phyloP scores from a whole-genome alignment of 164 flowering plant species.

The Berberis thunbergii region DNA sequence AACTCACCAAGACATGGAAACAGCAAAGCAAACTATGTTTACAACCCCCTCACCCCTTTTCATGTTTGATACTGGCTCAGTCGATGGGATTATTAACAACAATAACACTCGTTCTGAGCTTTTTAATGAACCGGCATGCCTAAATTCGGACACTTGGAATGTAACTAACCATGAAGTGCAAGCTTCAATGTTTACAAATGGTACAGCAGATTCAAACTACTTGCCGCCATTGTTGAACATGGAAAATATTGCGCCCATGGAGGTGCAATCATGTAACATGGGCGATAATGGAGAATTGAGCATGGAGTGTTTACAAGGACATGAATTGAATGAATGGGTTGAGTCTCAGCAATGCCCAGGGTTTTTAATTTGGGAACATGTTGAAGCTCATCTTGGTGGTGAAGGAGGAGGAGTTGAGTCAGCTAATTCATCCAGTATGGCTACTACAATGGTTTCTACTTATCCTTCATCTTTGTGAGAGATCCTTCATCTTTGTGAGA shows the following conservation, averaged over 20 bases:
- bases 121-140: conserved; percentile 17
- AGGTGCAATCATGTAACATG: conserved; percentile 30
- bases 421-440: conserved; percentile 41
- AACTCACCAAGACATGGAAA: conserved; percentile 27
- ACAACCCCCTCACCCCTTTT: conserved; percentile 39
- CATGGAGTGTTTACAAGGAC: conserved; percentile 41
- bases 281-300: conserved; percentile 29
- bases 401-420: conserved; percentile 19
- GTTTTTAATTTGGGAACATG: conserved; percentile 65
- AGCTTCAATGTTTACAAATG: conserved; percentile 5
- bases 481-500: conserved; percentile 27
- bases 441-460: conserved; percentile 31
- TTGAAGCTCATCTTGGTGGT: conserved; percentile 37
- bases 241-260: conserved; percentile 35
- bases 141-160: conserved; percentile 34
- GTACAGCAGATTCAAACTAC: conserved; percentile 18
- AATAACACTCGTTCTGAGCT: conserved; percentile 16
- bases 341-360: conserved; percentile 46
- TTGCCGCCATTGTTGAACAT: conserved; percentile 50
- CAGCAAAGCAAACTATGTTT: conserved; percentile 35
- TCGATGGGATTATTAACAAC: conserved; percentile 7
- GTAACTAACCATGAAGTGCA: conserved; percentile 19
- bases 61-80: conserved; percentile 42
- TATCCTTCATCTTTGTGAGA: conserved; percentile 45
- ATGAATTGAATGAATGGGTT: conserved; percentile 57